Percentiles rank a stretch among this genome's conserved stretches.
Conservation (phyloP, 306 rosid genomes). For the Canavalia gladiata region DNA sequence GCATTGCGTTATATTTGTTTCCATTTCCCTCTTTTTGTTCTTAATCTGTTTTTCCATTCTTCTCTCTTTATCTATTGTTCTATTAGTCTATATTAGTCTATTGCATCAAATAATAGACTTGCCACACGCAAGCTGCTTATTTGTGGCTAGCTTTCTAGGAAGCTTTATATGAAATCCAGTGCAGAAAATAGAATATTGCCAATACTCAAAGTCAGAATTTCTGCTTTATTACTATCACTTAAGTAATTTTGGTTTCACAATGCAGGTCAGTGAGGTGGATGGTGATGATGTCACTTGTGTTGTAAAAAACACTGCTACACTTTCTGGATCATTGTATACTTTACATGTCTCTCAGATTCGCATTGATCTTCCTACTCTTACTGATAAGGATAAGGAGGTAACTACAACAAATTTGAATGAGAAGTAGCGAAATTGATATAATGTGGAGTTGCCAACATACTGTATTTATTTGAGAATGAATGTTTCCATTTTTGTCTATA, state of each 20-base stretch:
- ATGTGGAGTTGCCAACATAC: constrained; percentile 28
- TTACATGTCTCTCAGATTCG: constrained; percentile 91
- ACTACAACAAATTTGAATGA: constrained; percentile 11
- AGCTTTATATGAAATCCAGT: background rate
- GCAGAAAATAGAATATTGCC: constrained; percentile 25
- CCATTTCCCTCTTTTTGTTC: background rate
- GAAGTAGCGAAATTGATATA: constrained; percentile 32
- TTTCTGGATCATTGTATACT: constrained; percentile 91
- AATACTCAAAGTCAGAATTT: background rate
- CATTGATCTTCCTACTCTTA: constrained; percentile 87
- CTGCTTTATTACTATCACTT: background rate
- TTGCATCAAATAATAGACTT: background rate
- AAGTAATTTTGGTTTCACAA: constrained; percentile 16
- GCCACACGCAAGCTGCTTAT: constrained; percentile 12
- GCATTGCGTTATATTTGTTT: constrained; percentile 16
- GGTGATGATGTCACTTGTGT: constrained; percentile 87
- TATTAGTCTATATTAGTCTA: background rate
- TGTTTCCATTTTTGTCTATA: constrained; percentile 11
- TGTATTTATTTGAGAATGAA: constrained; percentile 23
- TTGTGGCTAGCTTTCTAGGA: constrained; percentile 17
- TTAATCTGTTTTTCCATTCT: background rate
- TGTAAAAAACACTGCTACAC: constrained; percentile 84
- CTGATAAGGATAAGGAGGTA: constrained; percentile 89
- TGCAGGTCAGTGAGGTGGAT: constrained; percentile 81
- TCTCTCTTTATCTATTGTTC: background rate